These are phyloP conservation scores for Groenewaldozyma salmanticensis DNA, from an alignment of 805 yeast species.

Conservation along the genomic window DNA sequence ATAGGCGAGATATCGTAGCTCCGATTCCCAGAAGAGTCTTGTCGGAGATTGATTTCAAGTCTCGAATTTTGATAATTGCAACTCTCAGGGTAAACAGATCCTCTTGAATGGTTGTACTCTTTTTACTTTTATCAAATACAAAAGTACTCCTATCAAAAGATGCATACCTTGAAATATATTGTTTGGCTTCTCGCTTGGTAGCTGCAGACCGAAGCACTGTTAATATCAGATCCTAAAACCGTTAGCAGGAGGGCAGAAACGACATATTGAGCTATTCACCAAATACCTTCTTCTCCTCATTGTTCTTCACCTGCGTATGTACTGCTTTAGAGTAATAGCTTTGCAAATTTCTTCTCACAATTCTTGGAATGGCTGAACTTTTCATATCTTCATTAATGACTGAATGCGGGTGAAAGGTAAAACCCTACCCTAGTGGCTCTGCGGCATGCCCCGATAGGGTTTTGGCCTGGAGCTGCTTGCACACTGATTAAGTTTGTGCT, in stretches of 20 bases:
- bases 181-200: constrained; percentile 84
- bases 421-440: no score
- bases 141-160: constrained; percentile 28
- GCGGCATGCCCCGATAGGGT: no score
- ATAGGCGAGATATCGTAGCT: constrained; percentile 44
- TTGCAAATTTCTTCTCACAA: no score
- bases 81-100: constrained; percentile 28
- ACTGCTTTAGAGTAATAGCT: no score
- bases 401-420: no score
- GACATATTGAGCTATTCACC: not conserved
- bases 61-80: constrained; percentile 46
- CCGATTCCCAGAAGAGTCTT: constrained; percentile 33
- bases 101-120: not conserved
- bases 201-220: constrained; percentile 85
- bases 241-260: not conserved
- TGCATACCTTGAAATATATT: constrained; percentile 63
- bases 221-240: constrained; percentile 40
- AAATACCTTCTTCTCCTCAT: not conserved
- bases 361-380: no score
- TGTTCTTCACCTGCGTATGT: not conserved
- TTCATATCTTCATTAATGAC: no score
- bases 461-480: no score
- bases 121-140: constrained; percentile 9
- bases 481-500: no score
- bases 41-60: constrained; percentile 17